These are phyloP conservation scores for Gilbertella persicaria DNA, from an alignment of 371 early-diverging fungal species.

Conservation along the genomic window DNA sequence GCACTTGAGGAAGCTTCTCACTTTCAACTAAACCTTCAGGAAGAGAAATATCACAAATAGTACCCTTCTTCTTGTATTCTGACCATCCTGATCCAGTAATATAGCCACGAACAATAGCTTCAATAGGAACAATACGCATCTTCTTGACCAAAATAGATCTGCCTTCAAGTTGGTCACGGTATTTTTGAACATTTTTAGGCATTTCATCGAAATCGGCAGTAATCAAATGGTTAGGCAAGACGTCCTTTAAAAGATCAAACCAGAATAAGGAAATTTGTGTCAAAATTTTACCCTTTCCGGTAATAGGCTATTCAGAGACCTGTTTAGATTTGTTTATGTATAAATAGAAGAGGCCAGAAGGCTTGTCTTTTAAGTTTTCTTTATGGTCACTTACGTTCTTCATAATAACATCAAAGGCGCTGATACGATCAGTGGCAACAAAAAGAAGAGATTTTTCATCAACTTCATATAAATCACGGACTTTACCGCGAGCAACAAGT, in stretches of 20 bases:
- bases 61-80: conserved; percentile 91
- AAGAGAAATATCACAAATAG: conserved; percentile 89
- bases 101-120: conserved; percentile 98
- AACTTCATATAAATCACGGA: conserved; percentile 94
- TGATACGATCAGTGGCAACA: conserved; percentile 96
- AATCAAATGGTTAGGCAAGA: conserved; percentile 92
- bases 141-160: conserved; percentile 91
- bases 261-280: conserved; percentile 94
- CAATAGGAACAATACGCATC: conserved; percentile 93
- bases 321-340: not conserved
- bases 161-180: conserved; percentile 84
- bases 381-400: conserved; percentile 71
- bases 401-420: conserved; percentile 98
- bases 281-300: conserved; percentile 95
- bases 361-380: too few relatives aligned
- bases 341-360: not conserved
- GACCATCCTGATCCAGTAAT: conserved; percentile 96
- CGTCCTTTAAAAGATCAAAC: conserved; percentile 86
- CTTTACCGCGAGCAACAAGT: conserved; percentile 94
- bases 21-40: conserved; percentile 83
- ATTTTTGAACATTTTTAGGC: conserved; percentile 86
- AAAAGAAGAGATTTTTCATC: conserved; percentile 87
- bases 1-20: conserved; percentile 76
- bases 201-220: conserved; percentile 91
- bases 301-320: conserved; percentile 73